Conservation (phyloP, 257 asterid species). For the Lycium ferocissimum region DNA sequence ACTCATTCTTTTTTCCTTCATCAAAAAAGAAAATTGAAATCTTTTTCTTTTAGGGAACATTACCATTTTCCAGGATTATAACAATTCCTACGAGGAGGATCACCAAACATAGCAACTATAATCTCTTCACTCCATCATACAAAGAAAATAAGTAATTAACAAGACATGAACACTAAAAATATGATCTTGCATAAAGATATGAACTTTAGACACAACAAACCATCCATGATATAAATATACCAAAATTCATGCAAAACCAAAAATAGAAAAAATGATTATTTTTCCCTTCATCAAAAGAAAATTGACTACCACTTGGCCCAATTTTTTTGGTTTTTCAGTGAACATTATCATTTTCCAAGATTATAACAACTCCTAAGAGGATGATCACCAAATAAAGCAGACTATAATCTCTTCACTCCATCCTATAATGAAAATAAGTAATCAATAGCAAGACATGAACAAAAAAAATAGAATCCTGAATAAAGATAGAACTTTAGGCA, state of each 20-base stretch:
- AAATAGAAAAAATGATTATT: background rate
- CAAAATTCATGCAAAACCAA: background rate
- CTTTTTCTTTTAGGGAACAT: background rate
- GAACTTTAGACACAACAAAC: background rate
- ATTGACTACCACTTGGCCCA: background rate
- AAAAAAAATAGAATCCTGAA: background rate
- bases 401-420: conserved; percentile 1
- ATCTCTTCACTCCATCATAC: conserved; percentile 6
- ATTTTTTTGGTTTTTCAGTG: background rate
- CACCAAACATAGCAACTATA: background rate
- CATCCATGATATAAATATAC: background rate
- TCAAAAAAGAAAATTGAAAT: background rate
- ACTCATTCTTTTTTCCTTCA: background rate
- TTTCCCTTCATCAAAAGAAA: background rate
- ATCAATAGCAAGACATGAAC: background rate
- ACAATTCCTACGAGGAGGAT: background rate
- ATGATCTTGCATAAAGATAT: background rate
- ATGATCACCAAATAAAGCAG: too few species aligned
- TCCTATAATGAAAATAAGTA: background rate
- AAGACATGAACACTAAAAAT: background rate
- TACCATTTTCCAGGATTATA: background rate
- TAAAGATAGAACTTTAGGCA: background rate
- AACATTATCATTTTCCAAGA: too few species aligned
- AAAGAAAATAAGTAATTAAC: background rate
- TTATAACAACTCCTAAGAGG: too few species aligned